Percentiles rank a stretch among this genome's conserved stretches.
These are phyloP conservation scores for Agroathelia rolfsii DNA, from an alignment of 1,284 basidiomycete species.

Conservation along the genomic window DNA sequence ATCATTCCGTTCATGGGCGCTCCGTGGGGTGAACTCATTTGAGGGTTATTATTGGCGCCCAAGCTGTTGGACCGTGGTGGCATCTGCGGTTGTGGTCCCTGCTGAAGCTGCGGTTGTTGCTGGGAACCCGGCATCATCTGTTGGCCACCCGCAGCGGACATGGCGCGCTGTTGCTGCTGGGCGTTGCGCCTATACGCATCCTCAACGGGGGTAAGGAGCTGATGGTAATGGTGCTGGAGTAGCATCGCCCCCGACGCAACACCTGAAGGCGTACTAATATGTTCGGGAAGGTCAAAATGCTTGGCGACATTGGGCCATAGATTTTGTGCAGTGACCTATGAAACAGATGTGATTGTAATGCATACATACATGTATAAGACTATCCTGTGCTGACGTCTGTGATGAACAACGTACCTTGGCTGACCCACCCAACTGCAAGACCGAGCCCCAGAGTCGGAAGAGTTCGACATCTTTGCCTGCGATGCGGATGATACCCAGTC, in stretches of 20 bases:
- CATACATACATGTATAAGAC: too few species aligned
- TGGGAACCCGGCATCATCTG: constrained; percentile 29
- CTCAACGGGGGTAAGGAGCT: constrained; percentile 59
- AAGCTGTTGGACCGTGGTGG: too few species aligned
- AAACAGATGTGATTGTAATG: too few species aligned
- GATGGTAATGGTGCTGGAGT: constrained; percentile 49
- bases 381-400: too few species aligned
- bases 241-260: constrained; percentile 36
- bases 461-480: constrained; percentile 74
- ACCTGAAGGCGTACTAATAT: constrained; percentile 30
- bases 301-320: constrained; percentile 41
- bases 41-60: too few species aligned
- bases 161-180: constrained; percentile 44
- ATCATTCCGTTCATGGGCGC: too few species aligned
- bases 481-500: constrained; percentile 53
- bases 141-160: constrained; percentile 27
- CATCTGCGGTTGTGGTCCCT: too few species aligned
- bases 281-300: constrained; percentile 56
- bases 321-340: constrained; percentile 30
- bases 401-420: constrained; percentile 45
- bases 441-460: constrained; percentile 57
- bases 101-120: too few species aligned
- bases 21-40: too few species aligned
- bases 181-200: constrained; percentile 53
- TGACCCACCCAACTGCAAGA: constrained; percentile 46